Evolutionary conservation across 73 alveolate genomes (phyloP).

Genomic region (Paramecium bursaria): DNA sequence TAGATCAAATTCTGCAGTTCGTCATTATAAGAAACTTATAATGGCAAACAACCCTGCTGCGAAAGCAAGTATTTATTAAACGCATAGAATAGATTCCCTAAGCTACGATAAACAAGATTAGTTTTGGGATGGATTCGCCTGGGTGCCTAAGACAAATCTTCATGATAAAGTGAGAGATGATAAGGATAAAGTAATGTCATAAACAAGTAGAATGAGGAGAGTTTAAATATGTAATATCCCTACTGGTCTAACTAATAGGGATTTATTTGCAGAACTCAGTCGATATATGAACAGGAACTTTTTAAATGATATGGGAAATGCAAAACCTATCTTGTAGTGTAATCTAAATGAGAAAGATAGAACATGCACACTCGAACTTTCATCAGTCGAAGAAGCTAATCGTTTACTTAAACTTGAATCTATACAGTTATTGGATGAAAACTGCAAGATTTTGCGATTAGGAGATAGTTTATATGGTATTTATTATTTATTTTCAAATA

Average conservation of each 20-base stretch:
- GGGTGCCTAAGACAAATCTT: conserved; percentile 56
- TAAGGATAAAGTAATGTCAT: conserved; percentile 58
- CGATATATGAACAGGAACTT: conserved; percentile 43
- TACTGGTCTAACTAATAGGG: conserved; percentile 49
- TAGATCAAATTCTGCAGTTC: conserved; percentile 46
- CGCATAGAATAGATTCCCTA: not conserved
- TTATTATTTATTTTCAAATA: too few relatives aligned
- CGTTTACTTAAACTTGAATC: conserved; percentile 31
- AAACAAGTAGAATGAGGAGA: conserved; percentile 58
- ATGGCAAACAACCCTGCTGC: conserved; percentile 41
- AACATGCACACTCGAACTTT: conserved; percentile 34
- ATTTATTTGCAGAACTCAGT: conserved; percentile 54
- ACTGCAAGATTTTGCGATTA: conserved; percentile 14
- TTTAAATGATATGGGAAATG: conserved; percentile 47
- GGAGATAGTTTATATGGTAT: conserved; percentile 53
- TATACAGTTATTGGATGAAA: conserved; percentile 32
- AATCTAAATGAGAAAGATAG: conserved; percentile 48
- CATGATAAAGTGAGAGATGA: conserved; percentile 54
- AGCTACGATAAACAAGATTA: conserved; percentile 13
- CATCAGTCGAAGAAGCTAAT: conserved; percentile 55
- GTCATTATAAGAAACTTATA: not conserved
- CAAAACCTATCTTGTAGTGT: conserved; percentile 39
- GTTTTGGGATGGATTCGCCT: conserved; percentile 60
- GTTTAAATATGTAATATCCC: conserved; percentile 51
- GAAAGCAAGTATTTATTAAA: not conserved